Conservation (phyloP, 2,329 filamentous ascomycete species). For the Kalmusia sp. region DNA sequence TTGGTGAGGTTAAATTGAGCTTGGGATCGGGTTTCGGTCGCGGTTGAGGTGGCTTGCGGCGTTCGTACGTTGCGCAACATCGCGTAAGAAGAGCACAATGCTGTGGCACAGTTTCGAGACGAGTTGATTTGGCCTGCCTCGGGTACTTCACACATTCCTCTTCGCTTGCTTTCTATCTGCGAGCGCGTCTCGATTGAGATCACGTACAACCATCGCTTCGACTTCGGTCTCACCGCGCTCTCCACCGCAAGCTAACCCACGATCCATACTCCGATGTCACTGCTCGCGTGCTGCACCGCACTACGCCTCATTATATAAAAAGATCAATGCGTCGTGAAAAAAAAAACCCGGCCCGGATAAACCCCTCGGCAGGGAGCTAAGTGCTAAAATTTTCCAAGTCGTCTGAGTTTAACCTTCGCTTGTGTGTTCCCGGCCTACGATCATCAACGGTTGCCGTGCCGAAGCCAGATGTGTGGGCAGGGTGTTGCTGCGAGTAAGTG, state of each 20-base stretch:
- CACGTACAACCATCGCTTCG: neutral
- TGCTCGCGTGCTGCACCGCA: constrained; percentile 1
- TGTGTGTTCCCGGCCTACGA: neutral
- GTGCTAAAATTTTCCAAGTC: neutral
- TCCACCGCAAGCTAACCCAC: neutral
- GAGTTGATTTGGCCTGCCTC: neutral
- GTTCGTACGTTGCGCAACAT: constrained; percentile 1
- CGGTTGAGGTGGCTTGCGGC: constrained; percentile 5
- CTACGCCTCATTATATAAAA: neutral
- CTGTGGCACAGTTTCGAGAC: neutral
- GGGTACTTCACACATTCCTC: neutral
- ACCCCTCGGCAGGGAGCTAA: neutral
- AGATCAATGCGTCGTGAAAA: neutral
- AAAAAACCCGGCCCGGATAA: constrained; percentile 1
- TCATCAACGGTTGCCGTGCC: neutral
- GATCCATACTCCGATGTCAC: neutral
- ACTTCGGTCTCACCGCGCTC: neutral
- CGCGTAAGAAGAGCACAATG: constrained; percentile 1
- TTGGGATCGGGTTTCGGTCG: neutral
- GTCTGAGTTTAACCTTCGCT: neutral
- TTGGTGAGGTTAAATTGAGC: no score
- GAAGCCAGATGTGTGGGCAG: neutral
- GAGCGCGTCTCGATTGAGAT: neutral
- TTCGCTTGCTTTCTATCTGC: neutral
- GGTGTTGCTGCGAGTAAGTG: neutral